phyloP scores from a whole-genome alignment of 2,329 filamentous ascomycete genomes.

The Sporothrix luriei region DNA sequence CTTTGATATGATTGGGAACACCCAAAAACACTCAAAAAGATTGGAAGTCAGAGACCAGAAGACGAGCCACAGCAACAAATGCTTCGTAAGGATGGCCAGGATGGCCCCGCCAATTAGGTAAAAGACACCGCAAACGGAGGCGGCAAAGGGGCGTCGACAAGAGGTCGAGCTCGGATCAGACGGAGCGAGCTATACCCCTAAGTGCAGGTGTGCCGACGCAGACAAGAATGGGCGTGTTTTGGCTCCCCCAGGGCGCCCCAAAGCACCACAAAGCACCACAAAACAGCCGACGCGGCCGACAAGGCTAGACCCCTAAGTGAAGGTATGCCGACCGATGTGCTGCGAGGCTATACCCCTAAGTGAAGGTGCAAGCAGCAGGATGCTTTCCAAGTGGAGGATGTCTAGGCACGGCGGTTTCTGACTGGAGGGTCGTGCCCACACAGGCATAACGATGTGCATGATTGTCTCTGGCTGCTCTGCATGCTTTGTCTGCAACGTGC shows the following conservation, averaged over 20 bases:
- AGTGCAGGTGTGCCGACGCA: conserved; percentile 32
- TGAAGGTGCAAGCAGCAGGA: conserved; percentile 30
- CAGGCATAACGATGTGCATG: background rate
- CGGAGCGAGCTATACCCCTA: conserved; percentile 35
- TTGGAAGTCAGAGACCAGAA: background rate
- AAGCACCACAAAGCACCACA: conserved; percentile 4
- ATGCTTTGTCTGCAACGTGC: too few species aligned
- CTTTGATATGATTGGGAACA: background rate
- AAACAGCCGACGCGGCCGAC: conserved; percentile 12
- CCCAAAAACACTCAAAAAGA: background rate
- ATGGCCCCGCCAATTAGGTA: conserved; percentile 31
- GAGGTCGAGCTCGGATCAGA: conserved; percentile 1
- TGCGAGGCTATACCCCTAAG: conserved; percentile 32
- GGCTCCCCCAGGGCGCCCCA: background rate
- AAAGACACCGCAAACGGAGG: background rate
- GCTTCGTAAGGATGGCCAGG: conserved; percentile 12
- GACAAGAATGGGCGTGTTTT: conserved; percentile 11
- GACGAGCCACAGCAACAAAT: background rate
- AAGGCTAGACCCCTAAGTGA: conserved; percentile 37
- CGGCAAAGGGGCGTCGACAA: background rate
- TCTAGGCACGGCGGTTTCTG: background rate
- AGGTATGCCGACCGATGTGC: conserved; percentile 29
- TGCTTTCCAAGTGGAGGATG: conserved; percentile 6
- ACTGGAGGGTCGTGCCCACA: background rate
- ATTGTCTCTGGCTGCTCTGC: too few species aligned